A percentile compares a stretch with the other conserved stretches of the same genome.
These are phyloP conservation scores for Mucor sp. DNA, from an alignment of 371 early-diverging fungal genomes.

Conservation along the genomic window DNA sequence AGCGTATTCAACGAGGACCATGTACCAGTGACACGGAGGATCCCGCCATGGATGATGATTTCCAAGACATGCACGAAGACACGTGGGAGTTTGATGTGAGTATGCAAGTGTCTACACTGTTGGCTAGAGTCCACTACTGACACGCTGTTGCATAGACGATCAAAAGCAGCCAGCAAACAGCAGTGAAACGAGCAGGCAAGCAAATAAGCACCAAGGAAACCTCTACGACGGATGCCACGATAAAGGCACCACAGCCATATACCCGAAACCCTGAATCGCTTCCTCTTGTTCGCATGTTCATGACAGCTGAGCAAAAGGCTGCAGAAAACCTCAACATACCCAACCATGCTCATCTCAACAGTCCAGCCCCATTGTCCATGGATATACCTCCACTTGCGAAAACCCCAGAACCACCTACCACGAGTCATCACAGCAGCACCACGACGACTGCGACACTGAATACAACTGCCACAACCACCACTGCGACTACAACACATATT, in stretches of 20 bases:
- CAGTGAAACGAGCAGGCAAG: background rate
- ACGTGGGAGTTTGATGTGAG: constrained; percentile 54
- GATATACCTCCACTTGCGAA: background rate
- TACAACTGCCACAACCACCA: background rate
- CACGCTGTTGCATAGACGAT: background rate
- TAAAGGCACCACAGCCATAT: constrained; percentile 11
- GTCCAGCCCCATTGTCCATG: background rate
- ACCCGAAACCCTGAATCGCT: constrained; percentile 39
- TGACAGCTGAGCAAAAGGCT: constrained; percentile 27
- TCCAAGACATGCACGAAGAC: constrained; percentile 36
- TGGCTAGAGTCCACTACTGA: background rate
- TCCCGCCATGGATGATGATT: constrained; percentile 26
- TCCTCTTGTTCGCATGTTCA: constrained; percentile 47
- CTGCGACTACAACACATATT: background rate
- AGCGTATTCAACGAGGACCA: background rate
- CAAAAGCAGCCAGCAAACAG: constrained; percentile 1
- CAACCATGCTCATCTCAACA: background rate
- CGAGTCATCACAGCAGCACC: background rate
- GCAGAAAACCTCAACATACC: background rate
- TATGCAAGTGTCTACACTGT: background rate
- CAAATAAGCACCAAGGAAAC: background rate
- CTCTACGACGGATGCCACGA: background rate
- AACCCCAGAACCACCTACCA: background rate
- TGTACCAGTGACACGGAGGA: constrained; percentile 24
- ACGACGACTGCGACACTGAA: background rate